Conservation (phyloP, 2,329 filamentous ascomycete species). For the Cladophialophora chaetospira region DNA sequence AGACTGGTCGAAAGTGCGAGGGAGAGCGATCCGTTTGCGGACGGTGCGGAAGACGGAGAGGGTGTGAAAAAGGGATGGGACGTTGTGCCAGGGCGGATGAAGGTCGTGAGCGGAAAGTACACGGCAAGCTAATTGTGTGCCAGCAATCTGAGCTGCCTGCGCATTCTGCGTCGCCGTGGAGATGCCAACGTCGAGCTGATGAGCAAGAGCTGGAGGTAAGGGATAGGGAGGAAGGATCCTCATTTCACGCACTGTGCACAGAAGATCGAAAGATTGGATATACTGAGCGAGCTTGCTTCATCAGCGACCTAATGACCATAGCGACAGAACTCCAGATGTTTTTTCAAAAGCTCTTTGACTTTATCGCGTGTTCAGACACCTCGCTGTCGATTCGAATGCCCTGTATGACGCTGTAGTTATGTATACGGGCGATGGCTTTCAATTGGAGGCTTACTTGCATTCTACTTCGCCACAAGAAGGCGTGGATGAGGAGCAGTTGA, state of each 20-base stretch:
- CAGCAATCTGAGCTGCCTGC: background rate
- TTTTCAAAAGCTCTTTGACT: no score
- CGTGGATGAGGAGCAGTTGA: no score
- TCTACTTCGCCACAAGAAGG: no score
- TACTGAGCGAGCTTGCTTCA: background rate
- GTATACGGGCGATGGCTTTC: no score
- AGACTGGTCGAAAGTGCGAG: constrained; percentile 34
- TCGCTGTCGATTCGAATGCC: no score
- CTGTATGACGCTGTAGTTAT: no score
- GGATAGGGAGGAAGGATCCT: background rate
- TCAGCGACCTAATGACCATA: background rate
- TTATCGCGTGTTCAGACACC: no score
- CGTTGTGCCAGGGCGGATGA: constrained; percentile 65
- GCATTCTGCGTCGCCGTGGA: no score
- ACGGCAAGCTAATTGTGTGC: constrained; percentile 51
- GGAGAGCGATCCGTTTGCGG: constrained; percentile 52
- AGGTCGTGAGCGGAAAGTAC: constrained; percentile 75
- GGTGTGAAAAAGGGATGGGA: constrained; percentile 58
- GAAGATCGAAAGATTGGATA: constrained; percentile 5
- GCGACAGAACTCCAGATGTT: no score
- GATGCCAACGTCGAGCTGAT: background rate
- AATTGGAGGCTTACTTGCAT: no score
- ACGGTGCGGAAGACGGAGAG: constrained; percentile 37
- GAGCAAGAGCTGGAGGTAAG: background rate
- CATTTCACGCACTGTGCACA: background rate